Conservation (phyloP, 164 flowering plant genomes). For the Annona squamosa region DNA sequence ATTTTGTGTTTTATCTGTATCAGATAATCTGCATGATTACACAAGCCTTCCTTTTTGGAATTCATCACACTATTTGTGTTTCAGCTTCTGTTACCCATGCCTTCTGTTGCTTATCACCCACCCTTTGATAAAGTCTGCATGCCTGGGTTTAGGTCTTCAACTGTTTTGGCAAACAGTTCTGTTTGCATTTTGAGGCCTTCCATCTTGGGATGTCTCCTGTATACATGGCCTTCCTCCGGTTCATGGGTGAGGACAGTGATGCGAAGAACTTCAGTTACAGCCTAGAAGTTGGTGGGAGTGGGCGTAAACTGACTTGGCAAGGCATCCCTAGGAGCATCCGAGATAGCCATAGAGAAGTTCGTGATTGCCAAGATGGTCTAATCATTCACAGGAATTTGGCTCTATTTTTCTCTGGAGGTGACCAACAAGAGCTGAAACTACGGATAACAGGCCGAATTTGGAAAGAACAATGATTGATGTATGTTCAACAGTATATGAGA, state of each 20-base stretch:
- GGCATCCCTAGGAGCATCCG: slow-evolving; percentile 50
- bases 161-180: slow-evolving; percentile 44
- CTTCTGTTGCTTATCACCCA: background rate
- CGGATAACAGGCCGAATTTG: slow-evolving; percentile 44
- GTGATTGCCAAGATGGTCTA: slow-evolving; percentile 44
- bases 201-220: slow-evolving; percentile 41
- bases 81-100: background rate
- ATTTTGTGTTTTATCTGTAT: background rate
- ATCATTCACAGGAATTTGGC: slow-evolving; percentile 40
- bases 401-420: slow-evolving; percentile 44
- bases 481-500: background rate
- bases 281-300: slow-evolving; percentile 39
- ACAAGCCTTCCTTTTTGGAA: background rate
- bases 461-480: slow-evolving; percentile 23
- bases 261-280: slow-evolving; percentile 39
- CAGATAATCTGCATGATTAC: background rate
- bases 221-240: slow-evolving; percentile 44
- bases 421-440: slow-evolving; percentile 36
- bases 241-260: slow-evolving; percentile 47
- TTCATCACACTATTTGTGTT: background rate
- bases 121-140: background rate
- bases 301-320: slow-evolving; percentile 43
- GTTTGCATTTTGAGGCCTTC: slow-evolving; percentile 53
- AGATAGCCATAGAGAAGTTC: slow-evolving; percentile 36
- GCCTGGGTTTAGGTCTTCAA: slow-evolving; percentile 25